Evolutionary conservation across 257 asterid species (phyloP).

Genomic region (Scutellaria baicalensis): DNA sequence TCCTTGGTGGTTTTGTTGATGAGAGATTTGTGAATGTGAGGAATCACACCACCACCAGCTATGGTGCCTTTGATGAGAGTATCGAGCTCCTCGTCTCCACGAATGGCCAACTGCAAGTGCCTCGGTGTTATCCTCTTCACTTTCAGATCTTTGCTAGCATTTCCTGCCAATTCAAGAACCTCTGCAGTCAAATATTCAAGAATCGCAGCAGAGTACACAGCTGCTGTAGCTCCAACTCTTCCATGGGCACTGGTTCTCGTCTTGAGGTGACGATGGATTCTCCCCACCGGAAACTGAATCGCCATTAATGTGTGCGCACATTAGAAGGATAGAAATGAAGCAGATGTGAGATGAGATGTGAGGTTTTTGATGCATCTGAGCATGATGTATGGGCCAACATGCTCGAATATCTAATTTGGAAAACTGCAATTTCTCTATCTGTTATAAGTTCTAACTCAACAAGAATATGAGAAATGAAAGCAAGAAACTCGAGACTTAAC

Average conservation of each 20-base stretch:
- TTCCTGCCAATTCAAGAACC: constrained; percentile 77
- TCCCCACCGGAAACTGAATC: constrained; percentile 65
- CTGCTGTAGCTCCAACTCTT: constrained; percentile 79
- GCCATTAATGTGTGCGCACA: background rate
- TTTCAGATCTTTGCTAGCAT: constrained; percentile 75
- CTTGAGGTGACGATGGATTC: constrained; percentile 77
- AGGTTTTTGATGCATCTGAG: background rate
- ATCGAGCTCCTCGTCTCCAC: constrained; percentile 82
- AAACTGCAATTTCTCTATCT: background rate
- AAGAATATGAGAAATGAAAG: background rate
- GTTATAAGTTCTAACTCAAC: background rate
- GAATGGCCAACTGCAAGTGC: constrained; percentile 73
- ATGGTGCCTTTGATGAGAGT: constrained; percentile 78
- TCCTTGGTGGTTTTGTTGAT: constrained; percentile 84
- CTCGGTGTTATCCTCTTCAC: constrained; percentile 82
- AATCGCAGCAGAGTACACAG: constrained; percentile 76
- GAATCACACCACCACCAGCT: constrained; percentile 87
- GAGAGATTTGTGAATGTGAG: constrained; percentile 83
- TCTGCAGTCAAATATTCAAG: constrained; percentile 79
- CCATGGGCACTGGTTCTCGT: constrained; percentile 64
- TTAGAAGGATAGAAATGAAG: background rate
- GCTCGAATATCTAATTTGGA: background rate
- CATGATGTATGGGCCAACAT: too few relatives aligned
- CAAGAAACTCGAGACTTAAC: too few relatives aligned
- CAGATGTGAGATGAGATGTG: background rate